Evolutionary conservation across 495 filamentous ascomycete genomes (phyloP).

Genomic region (Choiromyces venosus): DNA sequence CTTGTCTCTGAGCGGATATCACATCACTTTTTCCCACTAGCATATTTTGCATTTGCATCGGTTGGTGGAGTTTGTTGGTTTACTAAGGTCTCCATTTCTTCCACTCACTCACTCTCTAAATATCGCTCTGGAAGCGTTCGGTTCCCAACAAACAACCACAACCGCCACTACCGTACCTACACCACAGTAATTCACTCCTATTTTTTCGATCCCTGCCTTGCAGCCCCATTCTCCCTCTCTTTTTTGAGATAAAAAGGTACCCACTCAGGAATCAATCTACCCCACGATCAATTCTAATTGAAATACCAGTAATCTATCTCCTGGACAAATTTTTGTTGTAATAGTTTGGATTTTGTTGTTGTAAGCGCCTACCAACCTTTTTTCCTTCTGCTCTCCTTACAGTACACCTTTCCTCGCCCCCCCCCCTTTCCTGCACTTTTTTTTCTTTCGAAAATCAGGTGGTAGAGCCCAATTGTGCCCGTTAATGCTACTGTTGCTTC

Average conservation of each 20-base stretch:
- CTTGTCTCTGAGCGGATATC: not conserved
- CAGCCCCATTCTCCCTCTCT: not conserved
- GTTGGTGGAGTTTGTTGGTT: not conserved
- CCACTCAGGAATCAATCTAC: not conserved
- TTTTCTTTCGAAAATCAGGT: not conserved
- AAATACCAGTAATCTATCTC: not conserved
- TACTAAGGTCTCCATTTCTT: not conserved
- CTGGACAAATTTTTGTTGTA: not conserved
- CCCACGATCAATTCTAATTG: not conserved
- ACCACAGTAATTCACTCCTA: not conserved
- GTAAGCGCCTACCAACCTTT: not conserved
- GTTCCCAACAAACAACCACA: slow-evolving; percentile 1
- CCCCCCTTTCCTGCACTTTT: not conserved
- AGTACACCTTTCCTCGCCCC: too few relatives aligned
- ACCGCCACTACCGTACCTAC: too few relatives aligned
- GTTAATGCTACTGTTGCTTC: not conserved
- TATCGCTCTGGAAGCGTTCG: slow-evolving; percentile 3
- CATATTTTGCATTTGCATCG: not conserved
- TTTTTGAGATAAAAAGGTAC: not conserved
- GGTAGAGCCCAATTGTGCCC: not conserved
- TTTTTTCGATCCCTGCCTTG: not conserved
- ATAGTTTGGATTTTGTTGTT: not conserved
- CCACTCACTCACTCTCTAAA: not conserved
- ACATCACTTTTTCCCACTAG: not conserved
- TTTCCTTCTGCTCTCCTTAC: not conserved